phyloP scores from a whole-genome alignment of 148 eudicot species.

The Chenopodium album region DNA sequence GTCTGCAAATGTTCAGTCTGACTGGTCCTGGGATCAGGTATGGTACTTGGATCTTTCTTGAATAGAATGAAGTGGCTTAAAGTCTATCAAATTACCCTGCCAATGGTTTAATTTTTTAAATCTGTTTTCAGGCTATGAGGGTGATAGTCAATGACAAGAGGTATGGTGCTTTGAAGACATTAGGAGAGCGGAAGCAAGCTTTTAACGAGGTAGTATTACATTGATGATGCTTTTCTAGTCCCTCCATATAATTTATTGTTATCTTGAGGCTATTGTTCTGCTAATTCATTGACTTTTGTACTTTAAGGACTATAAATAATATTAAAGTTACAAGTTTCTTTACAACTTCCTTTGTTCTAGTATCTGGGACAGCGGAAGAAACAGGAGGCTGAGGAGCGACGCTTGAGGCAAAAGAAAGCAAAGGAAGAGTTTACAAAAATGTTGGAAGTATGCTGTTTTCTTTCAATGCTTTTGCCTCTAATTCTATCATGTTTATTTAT shows the following conservation, averaged over 20 bases:
- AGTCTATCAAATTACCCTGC: slow-evolving; percentile 1
- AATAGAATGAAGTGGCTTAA: neutral
- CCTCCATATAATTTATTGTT: neutral
- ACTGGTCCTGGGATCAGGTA: slow-evolving; percentile 99
- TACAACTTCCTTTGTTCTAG: slow-evolving; percentile 34
- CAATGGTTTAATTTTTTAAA: slow-evolving; percentile 2
- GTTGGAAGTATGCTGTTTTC: slow-evolving; percentile 75
- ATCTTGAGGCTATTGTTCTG: neutral
- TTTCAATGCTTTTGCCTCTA: neutral
- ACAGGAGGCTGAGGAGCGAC: slow-evolving; percentile 93
- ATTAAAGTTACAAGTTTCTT: slow-evolving; percentile 5
- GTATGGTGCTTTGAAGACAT: slow-evolving; percentile 84
- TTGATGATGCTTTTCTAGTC: neutral
- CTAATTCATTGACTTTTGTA: slow-evolving; percentile 1
- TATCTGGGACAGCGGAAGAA: slow-evolving; percentile 94
- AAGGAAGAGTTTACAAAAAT: slow-evolving; percentile 87
- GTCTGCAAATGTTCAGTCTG: slow-evolving; percentile 86
- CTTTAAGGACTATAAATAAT: neutral
- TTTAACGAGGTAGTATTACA: slow-evolving; percentile 77
- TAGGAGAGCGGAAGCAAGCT: slow-evolving; percentile 95
- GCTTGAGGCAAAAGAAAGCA: slow-evolving; percentile 85
- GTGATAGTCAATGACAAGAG: slow-evolving; percentile 91
- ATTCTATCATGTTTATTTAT: neutral
- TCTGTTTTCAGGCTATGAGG: slow-evolving; percentile 77
- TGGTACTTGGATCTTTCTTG: neutral